Evolutionary conservation across 2,329 filamentous ascomycete genomes (phyloP), one percentile per base, ranked within the genome.

Genomic region (Tolypocladium ophioglossoides): DNA sequence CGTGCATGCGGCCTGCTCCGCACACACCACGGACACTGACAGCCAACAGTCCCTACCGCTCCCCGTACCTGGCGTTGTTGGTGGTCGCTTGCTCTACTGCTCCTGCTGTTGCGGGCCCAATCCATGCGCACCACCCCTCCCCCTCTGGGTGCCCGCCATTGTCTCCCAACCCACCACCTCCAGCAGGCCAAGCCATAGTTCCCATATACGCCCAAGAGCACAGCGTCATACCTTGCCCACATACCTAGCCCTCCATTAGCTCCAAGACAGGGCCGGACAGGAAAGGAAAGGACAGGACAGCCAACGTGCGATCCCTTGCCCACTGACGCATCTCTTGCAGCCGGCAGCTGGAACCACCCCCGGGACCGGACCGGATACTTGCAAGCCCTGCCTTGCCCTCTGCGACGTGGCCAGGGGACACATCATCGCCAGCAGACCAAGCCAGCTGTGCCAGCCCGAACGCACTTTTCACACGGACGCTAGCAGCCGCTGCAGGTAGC

Each of bases 401-500:
- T 78, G 78, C 78, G 78, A 82, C 79, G 78, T 82, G 79, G 80
- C 77, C 74, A 72, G 73, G 77, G 64, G 52, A 58, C 78, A 81
- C 79, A 80, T 82, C 78, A 80, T 72, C 71, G 70, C 70, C 71
- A 74, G 72, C 53, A 51, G 44, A 52, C 53, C 54, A 39, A 68
- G 68, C 72, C 66, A 72, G 74, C 75, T 80, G 79, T 81, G 71
- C 74, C 74, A 78, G 75, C 70, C 75, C 73, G 77, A 76, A 65
- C 72, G 49, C 74, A 74, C 74, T 75, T 77, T 75, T 78, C 74
- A 76, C 76, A 79, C 77, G 74, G 78, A 80, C 69, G 78, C 76
- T 73, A 78, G 75, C 75, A 79, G 71, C 79, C 79, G 78, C 78
- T 82, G 79, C 79, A 82, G 76, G 77, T 79, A 82, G 79, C 84